phyloP scores from a whole-genome alignment of 805 yeast species.

The Wickerhamiella cacticola region DNA sequence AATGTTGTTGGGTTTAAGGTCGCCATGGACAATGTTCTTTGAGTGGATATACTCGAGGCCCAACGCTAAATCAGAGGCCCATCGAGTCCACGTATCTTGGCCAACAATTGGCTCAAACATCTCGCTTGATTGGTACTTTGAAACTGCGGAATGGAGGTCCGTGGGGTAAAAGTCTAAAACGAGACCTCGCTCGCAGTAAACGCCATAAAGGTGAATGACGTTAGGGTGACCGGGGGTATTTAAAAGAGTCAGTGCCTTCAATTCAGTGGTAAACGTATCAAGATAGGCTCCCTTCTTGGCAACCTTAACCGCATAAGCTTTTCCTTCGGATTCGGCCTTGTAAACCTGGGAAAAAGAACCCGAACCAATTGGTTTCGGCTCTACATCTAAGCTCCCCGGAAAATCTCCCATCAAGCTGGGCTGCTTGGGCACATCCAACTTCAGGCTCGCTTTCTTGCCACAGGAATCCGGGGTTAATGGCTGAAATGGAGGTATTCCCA shows the following conservation, averaged over 20 bases:
- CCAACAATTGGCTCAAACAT: conserved; percentile 22
- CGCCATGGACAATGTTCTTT: conserved; percentile 35
- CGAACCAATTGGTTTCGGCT: background rate
- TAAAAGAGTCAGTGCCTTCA: background rate
- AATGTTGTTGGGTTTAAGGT: conserved; percentile 38
- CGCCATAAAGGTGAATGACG: conserved; percentile 5
- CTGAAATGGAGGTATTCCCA: background rate
- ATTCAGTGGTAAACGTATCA: background rate
- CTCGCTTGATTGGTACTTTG: background rate
- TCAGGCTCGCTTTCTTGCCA: background rate
- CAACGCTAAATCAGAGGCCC: conserved; percentile 22
- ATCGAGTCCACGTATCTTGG: conserved; percentile 19
- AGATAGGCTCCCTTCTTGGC: conserved; percentile 1
- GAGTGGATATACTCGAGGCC: conserved; percentile 23
- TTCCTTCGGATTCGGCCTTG: background rate
- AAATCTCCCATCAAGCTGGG: background rate
- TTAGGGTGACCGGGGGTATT: conserved; percentile 5
- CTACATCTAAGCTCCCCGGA: background rate
- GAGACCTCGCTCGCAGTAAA: conserved; percentile 8
- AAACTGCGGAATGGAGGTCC: conserved; percentile 14
- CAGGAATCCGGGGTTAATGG: background rate
- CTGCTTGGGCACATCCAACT: background rate
- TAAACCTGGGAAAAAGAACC: conserved; percentile 10
- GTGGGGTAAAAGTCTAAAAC: conserved; percentile 19
- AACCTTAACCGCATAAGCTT: conserved; percentile 7